Base-by-base conservation (phyloP, 108 stramenopile species). In the Discostella stelligeroides region DNA sequence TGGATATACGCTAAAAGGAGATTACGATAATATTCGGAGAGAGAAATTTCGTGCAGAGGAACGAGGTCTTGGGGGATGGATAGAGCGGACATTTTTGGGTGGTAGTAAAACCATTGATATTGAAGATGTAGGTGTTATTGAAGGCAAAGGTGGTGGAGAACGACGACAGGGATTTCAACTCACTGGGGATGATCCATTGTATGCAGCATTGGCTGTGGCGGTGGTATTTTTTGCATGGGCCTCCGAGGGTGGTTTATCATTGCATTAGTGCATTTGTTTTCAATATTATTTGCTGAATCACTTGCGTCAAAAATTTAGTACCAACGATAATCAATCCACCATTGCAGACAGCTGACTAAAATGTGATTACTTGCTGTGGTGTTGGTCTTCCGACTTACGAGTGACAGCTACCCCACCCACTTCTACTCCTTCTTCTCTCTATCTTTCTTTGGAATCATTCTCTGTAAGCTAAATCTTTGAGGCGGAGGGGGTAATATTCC, bases 401-500 rank as follows among this genome's bases (percentile, higher is more conserved):
- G n/a, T n/a, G n/a, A n/a, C n/a, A n/a, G n/a, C n/a, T n/a, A n/a
- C 34, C 9, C 55, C 37, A 24, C 55, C 60, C 60, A 68, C 41
- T 77, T 38, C 23, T 77, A 55, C 27, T 70, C 68, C 63, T 21
- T 54, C 73, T 82, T 56, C 28, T 34, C 68, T 20, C 85, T 57
- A 53, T 87, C 86, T 24, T 77, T 83, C 54, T 84, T 89, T 25
- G 88, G 83, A 50, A 85, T 72, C 68, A 82, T 78, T 17, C 64
- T 84, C 68, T 90, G 65, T 46, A 85, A 68, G 79, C 75, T 87
- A 62, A 74, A 88, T 10, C 72, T 50, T 27, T 74, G 85, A 1
- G 92, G 92, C 15, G 87, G 86, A n/a, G 88, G 88, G 14, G 92
- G 92, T 42, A 94, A 75, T 55, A 94, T 79, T n/a, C 92, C 92